Conservation (phyloP, 2,329 filamentous ascomycete species). For the Lachnum nothofagi region DNA sequence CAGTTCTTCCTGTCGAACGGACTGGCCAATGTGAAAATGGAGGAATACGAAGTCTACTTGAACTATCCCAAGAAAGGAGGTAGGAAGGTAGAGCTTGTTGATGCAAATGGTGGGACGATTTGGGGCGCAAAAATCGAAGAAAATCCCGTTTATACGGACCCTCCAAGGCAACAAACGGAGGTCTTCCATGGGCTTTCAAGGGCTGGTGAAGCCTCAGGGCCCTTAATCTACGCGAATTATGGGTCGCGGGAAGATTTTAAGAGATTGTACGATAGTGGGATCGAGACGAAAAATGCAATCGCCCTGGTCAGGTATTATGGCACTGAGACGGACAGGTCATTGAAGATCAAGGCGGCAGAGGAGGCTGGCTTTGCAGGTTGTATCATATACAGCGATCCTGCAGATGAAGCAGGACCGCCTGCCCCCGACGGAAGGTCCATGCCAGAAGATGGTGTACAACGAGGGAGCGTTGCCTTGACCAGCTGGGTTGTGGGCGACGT, state of each 20-base stretch:
- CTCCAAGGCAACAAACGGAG: slow-evolving; percentile 61
- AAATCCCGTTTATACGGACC: slow-evolving; percentile 60
- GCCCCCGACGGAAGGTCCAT: slow-evolving; percentile 76
- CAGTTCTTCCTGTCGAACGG: slow-evolving; percentile 66
- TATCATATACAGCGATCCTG: slow-evolving; percentile 87
- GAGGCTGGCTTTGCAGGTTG: slow-evolving; percentile 79
- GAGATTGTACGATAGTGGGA: slow-evolving; percentile 61
- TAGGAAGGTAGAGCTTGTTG: slow-evolving; percentile 74
- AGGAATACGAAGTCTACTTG: slow-evolving; percentile 82
- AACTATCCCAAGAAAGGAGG: slow-evolving; percentile 82
- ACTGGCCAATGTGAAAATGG: slow-evolving; percentile 69
- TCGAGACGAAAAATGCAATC: slow-evolving; percentile 74
- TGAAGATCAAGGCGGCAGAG: slow-evolving; percentile 89
- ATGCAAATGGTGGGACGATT: slow-evolving; percentile 54
- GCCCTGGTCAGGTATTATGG: slow-evolving; percentile 79
- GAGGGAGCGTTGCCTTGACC: slow-evolving; percentile 73
- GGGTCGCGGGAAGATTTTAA: slow-evolving; percentile 81
- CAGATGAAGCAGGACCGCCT: slow-evolving; percentile 71
- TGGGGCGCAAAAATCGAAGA: slow-evolving; percentile 88
- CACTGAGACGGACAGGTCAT: slow-evolving; percentile 62
- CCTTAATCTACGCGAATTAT: slow-evolving; percentile 87
- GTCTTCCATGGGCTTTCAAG: slow-evolving; percentile 88
- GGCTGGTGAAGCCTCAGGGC: slow-evolving; percentile 78
- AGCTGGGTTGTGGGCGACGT: slow-evolving; percentile 85
- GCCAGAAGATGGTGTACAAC: slow-evolving; percentile 75